Evolutionary conservation across 2,329 filamentous ascomycete genomes (phyloP), one percentile per base, ranked within the genome.

Genomic region (Cadophora luteo-olivacea): DNA sequence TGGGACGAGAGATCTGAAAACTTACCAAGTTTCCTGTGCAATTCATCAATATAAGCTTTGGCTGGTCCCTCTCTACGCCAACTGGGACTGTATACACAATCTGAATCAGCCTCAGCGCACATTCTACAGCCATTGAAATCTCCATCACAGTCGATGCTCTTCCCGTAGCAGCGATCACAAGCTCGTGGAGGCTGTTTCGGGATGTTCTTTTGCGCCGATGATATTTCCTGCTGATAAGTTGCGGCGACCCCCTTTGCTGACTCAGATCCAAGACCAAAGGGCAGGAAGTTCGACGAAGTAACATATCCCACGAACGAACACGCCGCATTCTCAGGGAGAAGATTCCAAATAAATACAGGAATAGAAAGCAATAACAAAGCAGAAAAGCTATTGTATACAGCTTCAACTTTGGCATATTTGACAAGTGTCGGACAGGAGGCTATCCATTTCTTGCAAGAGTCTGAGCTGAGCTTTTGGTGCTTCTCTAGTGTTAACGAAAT

Each of bases 261-360:
- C 2, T 4, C 9, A 25, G 57, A 36, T 4, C n/a, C 5, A 6
- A n/a, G 24, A 51, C 25, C 33, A 8, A 38, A 7, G 24, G 12
- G 24, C 38, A 65, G 33, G 6, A 66, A 57, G 29, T 69, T 66
- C 8, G 52, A 12, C 29, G 69, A 70, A n/a, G 69, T 70, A 11
- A 88, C 86, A 69, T 88, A 88, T n/a, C 85, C 85, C 6, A 89
- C 79, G 68, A 89, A 89, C 0, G 85, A 85, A 57, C 84, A 87
- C 0, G 86, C 86, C 24, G 81, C 84, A 65, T 88, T 81, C 48
- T 88, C 85, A 0, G 86, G 86, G 0, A 89, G 79, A 36, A 89
- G 77, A 72, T 88, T 84, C 86, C 87, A 89, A 2, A 88, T 79
- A 78, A 85, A 85, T 16, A 89, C 83, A 0, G 86, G 86, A 76